These are phyloP conservation scores for Tetracladium marchalianum DNA, from an alignment of 495 filamentous ascomycete species.

Conservation along the genomic window DNA sequence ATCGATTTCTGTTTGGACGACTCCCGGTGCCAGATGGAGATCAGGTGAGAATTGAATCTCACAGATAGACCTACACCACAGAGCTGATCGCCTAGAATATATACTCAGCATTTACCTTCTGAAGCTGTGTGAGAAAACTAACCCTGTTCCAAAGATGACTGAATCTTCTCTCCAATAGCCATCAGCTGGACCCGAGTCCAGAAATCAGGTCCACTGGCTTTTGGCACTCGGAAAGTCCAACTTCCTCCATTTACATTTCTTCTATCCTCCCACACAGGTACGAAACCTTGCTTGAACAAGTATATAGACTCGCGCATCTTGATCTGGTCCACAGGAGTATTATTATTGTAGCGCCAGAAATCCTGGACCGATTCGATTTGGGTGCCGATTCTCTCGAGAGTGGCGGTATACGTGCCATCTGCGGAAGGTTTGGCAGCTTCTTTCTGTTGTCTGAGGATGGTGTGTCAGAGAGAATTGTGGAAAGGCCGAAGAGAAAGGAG, in stretches of 20 bases:
- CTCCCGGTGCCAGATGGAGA: constrained; percentile 85
- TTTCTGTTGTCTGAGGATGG: constrained; percentile 27
- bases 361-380: constrained; percentile 66
- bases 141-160: constrained; percentile 65
- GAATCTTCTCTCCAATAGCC: constrained; percentile 76
- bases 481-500: not conserved
- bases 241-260: constrained; percentile 71
- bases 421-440: constrained; percentile 26
- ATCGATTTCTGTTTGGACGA: constrained; percentile 62
- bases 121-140: constrained; percentile 16
- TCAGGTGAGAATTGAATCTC: constrained; percentile 66
- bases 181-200: constrained; percentile 73
- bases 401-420: constrained; percentile 45
- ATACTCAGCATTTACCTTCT: not conserved
- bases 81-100: constrained; percentile 58
- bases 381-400: constrained; percentile 55
- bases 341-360: constrained; percentile 88
- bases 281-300: constrained; percentile 78
- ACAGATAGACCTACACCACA: constrained; percentile 65
- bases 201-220: constrained; percentile 59
- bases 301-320: constrained; percentile 75
- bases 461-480: constrained; percentile 4
- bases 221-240: constrained; percentile 82
- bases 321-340: constrained; percentile 68
- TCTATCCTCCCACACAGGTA: constrained; percentile 84